These are phyloP conservation scores for Mycosphaerella sp. DNA, from an alignment of 2,329 filamentous ascomycete genomes.

Conservation along the genomic window DNA sequence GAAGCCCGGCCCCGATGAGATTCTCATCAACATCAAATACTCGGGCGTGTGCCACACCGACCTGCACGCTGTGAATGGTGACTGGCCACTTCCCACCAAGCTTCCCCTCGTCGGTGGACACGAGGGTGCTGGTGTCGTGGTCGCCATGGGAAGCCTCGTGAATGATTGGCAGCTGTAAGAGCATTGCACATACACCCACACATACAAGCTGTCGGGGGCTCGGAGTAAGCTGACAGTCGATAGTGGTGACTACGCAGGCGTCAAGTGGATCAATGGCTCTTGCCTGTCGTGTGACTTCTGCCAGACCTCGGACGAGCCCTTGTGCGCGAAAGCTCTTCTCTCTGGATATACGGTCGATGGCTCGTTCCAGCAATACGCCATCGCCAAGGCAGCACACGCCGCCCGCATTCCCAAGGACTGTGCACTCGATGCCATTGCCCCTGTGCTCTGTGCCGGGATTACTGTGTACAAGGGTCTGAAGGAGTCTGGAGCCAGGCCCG, in stretches of 20 bases:
- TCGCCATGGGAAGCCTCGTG: conserved; percentile 71
- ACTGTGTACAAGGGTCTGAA: conserved; percentile 91
- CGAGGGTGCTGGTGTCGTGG: conserved; percentile 73
- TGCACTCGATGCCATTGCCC: conserved; percentile 68
- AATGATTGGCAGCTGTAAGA: conserved; percentile 60
- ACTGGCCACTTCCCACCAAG: conserved; percentile 82
- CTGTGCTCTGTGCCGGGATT: conserved; percentile 70
- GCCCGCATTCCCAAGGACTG: conserved; percentile 73
- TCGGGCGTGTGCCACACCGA: conserved; percentile 90
- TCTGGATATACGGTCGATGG: conserved; percentile 93
- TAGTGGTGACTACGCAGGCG: conserved; percentile 70
- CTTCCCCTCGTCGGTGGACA: conserved; percentile 77
- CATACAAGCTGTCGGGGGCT: too few relatives aligned
- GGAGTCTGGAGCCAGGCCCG: conserved; percentile 67
- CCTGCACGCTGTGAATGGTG: conserved; percentile 71
- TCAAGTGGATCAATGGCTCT: conserved; percentile 87
- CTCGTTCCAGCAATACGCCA: conserved; percentile 85
- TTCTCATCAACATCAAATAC: conserved; percentile 86
- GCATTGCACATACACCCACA: not conserved
- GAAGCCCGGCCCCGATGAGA: conserved; percentile 78
- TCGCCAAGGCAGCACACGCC: conserved; percentile 80
- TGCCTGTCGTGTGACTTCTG: conserved; percentile 82
- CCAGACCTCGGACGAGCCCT: conserved; percentile 70
- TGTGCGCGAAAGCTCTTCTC: conserved; percentile 67
- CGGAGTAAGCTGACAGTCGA: conserved; percentile 1